Conservation (phyloP, 768 basidiomycete genomes). For the Hericium erinaceus region DNA sequence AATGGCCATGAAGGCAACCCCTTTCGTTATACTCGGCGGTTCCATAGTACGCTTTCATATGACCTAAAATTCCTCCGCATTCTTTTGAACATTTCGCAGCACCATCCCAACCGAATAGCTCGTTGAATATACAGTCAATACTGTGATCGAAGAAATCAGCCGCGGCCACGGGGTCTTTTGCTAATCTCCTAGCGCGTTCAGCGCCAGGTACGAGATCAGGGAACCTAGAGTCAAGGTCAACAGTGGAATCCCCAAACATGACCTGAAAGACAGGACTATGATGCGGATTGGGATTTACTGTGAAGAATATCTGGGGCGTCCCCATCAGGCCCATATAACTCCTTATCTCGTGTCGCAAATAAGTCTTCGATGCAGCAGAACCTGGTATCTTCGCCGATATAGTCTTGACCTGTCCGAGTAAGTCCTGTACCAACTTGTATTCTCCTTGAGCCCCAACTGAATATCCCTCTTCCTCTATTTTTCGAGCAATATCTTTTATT, state of each 20-base stretch:
- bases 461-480: constrained; percentile 7
- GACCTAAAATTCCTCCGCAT: no score
- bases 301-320: constrained; percentile 20
- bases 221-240: constrained; percentile 12
- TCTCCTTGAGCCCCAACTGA: constrained; percentile 4
- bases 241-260: constrained; percentile 12
- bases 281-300: constrained; percentile 15
- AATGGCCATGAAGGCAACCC: no score
- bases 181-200: constrained; percentile 17
- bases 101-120: no score
- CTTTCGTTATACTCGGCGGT: no score
- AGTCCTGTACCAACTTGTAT: constrained; percentile 14
- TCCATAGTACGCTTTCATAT: no score
- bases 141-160: constrained; percentile 5
- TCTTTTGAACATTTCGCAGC: no score
- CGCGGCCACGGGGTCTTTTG: constrained; percentile 27
- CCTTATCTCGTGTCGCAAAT: constrained; percentile 16
- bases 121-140: no score
- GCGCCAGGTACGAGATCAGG: constrained; percentile 12
- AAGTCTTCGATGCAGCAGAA: constrained; percentile 21
- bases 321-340: constrained; percentile 23
- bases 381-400: constrained; percentile 24
- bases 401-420: constrained; percentile 22
- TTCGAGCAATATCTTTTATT: constrained; percentile 1
- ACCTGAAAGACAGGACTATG: constrained; percentile 25